phyloP scores from a whole-genome alignment of 1,139 yeast species.

The Magnusiomyces tetraspermus region DNA sequence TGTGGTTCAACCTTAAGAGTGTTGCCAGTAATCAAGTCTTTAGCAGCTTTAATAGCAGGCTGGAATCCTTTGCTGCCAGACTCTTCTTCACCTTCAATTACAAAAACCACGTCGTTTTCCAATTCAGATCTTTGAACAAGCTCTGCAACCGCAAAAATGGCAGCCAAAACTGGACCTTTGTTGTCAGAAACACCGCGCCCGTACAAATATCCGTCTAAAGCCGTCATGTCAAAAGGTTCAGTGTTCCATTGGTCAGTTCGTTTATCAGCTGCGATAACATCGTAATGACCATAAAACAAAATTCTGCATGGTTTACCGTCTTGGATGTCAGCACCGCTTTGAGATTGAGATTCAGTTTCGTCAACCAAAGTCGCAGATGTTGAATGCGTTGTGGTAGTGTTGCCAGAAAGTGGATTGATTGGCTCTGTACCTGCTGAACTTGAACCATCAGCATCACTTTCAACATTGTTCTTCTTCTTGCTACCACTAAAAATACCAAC shows the following conservation, averaged over 20 bases:
- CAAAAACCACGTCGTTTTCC: conserved; percentile 64
- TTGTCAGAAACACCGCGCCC: conserved; percentile 94
- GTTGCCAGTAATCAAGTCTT: conserved; percentile 43
- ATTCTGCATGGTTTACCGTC: conserved; percentile 29
- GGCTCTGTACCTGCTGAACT: background rate
- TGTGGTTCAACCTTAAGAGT: background rate
- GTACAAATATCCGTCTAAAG: conserved; percentile 74
- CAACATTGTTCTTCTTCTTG: conserved; percentile 1
- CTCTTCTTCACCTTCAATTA: conserved; percentile 94
- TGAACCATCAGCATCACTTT: background rate
- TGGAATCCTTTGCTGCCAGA: conserved; percentile 84
- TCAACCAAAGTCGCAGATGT: background rate
- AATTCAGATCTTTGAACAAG: conserved; percentile 45
- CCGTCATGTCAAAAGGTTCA: conserved; percentile 66
- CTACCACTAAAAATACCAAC: conserved; percentile 55
- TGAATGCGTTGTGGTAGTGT: background rate
- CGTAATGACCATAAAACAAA: conserved; percentile 93
- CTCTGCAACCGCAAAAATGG: conserved; percentile 80
- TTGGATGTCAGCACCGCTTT: background rate
- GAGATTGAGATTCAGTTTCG: background rate
- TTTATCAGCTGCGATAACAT: conserved; percentile 68
- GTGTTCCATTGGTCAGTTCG: conserved; percentile 54
- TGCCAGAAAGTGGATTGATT: background rate
- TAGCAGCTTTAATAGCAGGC: conserved; percentile 45
- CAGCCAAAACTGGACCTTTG: conserved; percentile 89